A percentile compares a stretch with the other conserved stretches of the same genome.
Evolutionary conservation across 805 yeast species (phyloP).

Genomic region (Kodamaea laetipori): DNA sequence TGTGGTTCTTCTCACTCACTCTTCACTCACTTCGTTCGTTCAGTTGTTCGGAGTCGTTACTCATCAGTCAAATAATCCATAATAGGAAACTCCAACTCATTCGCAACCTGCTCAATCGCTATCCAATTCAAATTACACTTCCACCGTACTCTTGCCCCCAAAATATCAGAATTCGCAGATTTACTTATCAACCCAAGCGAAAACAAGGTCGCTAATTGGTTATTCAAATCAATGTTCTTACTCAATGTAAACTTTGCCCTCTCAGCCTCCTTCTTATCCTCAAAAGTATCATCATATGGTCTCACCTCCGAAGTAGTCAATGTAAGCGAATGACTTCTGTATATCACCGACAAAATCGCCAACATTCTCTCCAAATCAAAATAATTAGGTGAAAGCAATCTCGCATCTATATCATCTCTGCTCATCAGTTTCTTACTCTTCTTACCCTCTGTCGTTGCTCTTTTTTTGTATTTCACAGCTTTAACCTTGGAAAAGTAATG

Average conservation of each 20-base stretch:
- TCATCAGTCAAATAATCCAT: slow-evolving; percentile 56
- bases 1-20: no score
- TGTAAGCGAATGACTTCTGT: slow-evolving; percentile 41
- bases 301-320: slow-evolving; percentile 26
- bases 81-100: slow-evolving; percentile 66
- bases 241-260: slow-evolving; percentile 38
- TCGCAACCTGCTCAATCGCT: slow-evolving; percentile 58
- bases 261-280: slow-evolving; percentile 37
- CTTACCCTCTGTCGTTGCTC: slow-evolving; percentile 29
- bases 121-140: slow-evolving; percentile 74
- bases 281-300: slow-evolving; percentile 34
- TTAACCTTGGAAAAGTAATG: slow-evolving; percentile 65
- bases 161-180: slow-evolving; percentile 50
- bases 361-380: slow-evolving; percentile 78
- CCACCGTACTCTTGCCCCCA: slow-evolving; percentile 76
- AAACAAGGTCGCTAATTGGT: slow-evolving; percentile 60
- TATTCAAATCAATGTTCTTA: slow-evolving; percentile 50
- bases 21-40: no score
- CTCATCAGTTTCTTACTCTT: slow-evolving; percentile 24
- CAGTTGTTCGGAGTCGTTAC: no score
- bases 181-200: slow-evolving; percentile 53
- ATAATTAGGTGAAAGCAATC: slow-evolving; percentile 67
- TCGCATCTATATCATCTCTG: slow-evolving; percentile 54
- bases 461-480: slow-evolving; percentile 36
- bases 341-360: slow-evolving; percentile 77